phyloP scores from a whole-genome alignment of 495 filamentous ascomycete genomes.

The Podospora anserina region DNA sequence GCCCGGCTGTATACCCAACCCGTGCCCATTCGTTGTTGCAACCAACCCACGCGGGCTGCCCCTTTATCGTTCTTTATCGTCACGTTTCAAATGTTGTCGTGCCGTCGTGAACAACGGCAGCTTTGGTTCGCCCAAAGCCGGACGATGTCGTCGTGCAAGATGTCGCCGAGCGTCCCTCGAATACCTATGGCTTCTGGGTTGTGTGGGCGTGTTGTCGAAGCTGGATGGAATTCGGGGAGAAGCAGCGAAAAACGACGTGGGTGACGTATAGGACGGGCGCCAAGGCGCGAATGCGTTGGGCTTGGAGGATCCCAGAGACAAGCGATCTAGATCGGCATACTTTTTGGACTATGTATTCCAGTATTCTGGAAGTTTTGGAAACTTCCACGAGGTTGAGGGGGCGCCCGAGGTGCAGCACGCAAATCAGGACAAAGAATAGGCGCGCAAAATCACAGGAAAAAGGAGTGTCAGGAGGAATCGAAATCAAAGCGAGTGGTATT shows the following conservation, averaged over 20 bases:
- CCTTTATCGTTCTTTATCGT: slow-evolving; percentile 6
- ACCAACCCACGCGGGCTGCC: slow-evolving; percentile 2
- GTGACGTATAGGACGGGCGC: background rate
- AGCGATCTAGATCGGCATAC: slow-evolving; percentile 6
- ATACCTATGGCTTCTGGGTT: no score
- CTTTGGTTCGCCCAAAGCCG: background rate
- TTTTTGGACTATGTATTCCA: background rate
- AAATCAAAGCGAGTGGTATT: slow-evolving; percentile 13
- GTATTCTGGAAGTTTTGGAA: background rate
- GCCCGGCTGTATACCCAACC: background rate
- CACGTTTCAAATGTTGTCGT: background rate
- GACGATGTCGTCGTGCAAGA: background rate
- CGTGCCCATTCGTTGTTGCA: background rate
- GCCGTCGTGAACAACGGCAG: background rate
- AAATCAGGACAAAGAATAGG: slow-evolving; percentile 1
- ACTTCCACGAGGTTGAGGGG: background rate
- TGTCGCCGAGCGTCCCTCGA: background rate
- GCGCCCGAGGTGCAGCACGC: slow-evolving; percentile 1
- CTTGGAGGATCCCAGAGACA: background rate
- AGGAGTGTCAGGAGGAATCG: slow-evolving; percentile 19
- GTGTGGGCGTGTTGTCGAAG: background rate
- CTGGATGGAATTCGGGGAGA: background rate
- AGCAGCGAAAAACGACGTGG: background rate
- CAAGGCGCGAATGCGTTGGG: background rate
- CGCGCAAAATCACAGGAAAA: background rate